Evolutionary conservation across 228 moss, liverwort and hornwort species (phyloP).

Genomic region (Sphagnum fallax): DNA sequence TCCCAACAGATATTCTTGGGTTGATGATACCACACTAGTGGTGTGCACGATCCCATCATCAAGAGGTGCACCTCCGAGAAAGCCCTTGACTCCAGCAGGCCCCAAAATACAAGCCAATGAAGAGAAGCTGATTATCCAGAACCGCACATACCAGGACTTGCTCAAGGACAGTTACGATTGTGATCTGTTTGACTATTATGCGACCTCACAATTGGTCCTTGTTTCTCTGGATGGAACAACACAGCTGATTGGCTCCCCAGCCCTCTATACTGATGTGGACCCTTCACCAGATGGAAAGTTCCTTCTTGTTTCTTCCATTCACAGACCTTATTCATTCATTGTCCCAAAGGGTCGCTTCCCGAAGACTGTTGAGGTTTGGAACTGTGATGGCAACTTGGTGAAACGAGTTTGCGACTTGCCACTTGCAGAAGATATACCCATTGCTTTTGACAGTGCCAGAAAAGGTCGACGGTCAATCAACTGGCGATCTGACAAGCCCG

Average conservation of each 20-base stretch:
- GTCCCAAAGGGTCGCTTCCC: conserved; percentile 80
- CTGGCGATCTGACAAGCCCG: conserved; percentile 82
- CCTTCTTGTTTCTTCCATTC: conserved; percentile 57
- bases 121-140: conserved; percentile 64
- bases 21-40: conserved; percentile 66
- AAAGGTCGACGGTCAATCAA: conserved; percentile 73
- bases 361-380: conserved; percentile 71
- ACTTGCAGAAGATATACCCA: conserved; percentile 93
- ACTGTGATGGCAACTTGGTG: conserved; percentile 54
- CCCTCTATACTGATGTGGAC: conserved; percentile 73
- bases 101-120: conserved; percentile 95
- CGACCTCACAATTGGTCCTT: conserved; percentile 54
- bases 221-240: conserved; percentile 51
- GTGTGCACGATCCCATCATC: conserved; percentile 63
- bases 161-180: conserved; percentile 88
- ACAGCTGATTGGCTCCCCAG: conserved; percentile 52
- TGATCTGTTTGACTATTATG: conserved; percentile 80
- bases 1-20: conserved; percentile 79
- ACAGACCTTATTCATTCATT: conserved; percentile 82
- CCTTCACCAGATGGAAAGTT: conserved; percentile 72
- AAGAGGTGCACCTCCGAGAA: conserved; percentile 77
- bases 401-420: conserved; percentile 83
- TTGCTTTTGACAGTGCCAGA: conserved; percentile 83
- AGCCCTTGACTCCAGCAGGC: conserved; percentile 73
- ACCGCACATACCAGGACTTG: conserved; percentile 90